Evolutionary conservation across 768 basidiomycete genomes (phyloP).

Genomic region (Sporobolomyces pararoseus): DNA sequence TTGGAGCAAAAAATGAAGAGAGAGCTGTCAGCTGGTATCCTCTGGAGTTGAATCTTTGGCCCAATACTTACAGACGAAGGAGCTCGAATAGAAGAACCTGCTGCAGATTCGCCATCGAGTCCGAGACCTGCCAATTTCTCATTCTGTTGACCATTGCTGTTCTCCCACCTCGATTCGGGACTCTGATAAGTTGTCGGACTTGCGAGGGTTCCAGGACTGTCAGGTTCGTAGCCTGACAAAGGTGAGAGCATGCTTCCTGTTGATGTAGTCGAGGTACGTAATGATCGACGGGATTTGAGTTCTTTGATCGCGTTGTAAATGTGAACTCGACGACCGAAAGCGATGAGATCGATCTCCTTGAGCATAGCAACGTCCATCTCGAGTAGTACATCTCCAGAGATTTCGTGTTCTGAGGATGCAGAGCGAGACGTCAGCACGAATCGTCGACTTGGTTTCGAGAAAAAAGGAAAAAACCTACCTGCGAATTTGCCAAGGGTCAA

Average conservation of each 20-base stretch:
- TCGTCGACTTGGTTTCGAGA: too few species aligned
- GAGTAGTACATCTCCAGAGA: slow-evolving; percentile 91
- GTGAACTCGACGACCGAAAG: slow-evolving; percentile 89
- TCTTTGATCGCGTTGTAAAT: slow-evolving; percentile 90
- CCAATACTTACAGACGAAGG: slow-evolving; percentile 25
- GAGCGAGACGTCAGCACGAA: not conserved
- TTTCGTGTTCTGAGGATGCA: slow-evolving; percentile 77
- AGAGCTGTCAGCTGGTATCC: not conserved
- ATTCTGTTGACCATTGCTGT: not conserved
- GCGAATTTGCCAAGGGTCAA: slow-evolving; percentile 78
- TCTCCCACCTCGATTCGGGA: slow-evolving; percentile 15
- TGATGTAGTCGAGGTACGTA: slow-evolving; percentile 1
- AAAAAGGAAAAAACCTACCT: slow-evolving; percentile 54
- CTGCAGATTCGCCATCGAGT: slow-evolving; percentile 18
- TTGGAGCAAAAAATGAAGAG: not conserved
- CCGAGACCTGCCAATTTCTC: slow-evolving; percentile 19
- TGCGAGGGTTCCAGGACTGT: slow-evolving; percentile 5
- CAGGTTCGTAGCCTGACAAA: slow-evolving; percentile 24
- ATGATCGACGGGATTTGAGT: slow-evolving; percentile 53
- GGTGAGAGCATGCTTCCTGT: slow-evolving; percentile 9
- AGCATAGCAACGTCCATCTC: slow-evolving; percentile 87
- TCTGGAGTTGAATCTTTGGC: too few species aligned
- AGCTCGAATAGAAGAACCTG: slow-evolving; percentile 10
- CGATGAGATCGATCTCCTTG: slow-evolving; percentile 91
- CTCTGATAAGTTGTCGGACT: slow-evolving; percentile 16